Evolutionary conservation across 2,329 filamentous ascomycete genomes (phyloP).

Genomic region (Colletotrichum shisoi): DNA sequence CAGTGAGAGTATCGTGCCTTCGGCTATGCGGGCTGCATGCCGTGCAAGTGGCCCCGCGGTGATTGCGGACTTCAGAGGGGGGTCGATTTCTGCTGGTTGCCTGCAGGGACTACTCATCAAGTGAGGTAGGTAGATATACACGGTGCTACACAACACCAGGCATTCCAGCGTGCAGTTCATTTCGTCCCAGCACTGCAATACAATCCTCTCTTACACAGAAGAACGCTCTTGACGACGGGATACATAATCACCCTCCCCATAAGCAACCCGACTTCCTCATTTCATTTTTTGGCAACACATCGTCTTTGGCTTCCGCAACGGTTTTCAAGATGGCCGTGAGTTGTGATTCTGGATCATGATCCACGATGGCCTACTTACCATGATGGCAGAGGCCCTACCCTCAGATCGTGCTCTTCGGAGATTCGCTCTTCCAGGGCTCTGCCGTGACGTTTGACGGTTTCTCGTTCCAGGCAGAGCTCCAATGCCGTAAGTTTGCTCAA

Average conservation of each 20-base stretch:
- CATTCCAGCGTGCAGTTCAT: not conserved
- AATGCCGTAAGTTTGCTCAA: slow-evolving; percentile 63
- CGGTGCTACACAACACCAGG: slow-evolving; percentile 1
- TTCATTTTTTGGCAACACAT: no score
- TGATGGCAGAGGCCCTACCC: slow-evolving; percentile 57
- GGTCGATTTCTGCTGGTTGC: not conserved
- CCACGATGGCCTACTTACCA: not conserved
- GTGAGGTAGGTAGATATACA: not conserved
- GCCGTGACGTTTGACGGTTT: slow-evolving; percentile 71
- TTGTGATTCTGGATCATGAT: not conserved
- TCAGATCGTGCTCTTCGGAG: slow-evolving; percentile 85
- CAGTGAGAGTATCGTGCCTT: slow-evolving; percentile 19
- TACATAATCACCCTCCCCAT: not conserved
- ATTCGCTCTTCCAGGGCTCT: slow-evolving; percentile 81
- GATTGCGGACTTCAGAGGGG: slow-evolving; percentile 15
- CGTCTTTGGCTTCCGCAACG: not conserved
- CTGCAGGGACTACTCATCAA: slow-evolving; percentile 6
- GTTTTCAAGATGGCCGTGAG: slow-evolving; percentile 11
- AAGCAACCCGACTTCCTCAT: not conserved
- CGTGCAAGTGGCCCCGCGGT: slow-evolving; percentile 16
- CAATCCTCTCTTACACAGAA: not conserved
- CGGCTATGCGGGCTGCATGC: slow-evolving; percentile 30
- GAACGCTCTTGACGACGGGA: not conserved
- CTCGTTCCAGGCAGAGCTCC: slow-evolving; percentile 75
- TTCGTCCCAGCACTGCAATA: not conserved